phyloP scores from a whole-genome alignment of 169 alveolate species.

The Eimeria maxima region DNA sequence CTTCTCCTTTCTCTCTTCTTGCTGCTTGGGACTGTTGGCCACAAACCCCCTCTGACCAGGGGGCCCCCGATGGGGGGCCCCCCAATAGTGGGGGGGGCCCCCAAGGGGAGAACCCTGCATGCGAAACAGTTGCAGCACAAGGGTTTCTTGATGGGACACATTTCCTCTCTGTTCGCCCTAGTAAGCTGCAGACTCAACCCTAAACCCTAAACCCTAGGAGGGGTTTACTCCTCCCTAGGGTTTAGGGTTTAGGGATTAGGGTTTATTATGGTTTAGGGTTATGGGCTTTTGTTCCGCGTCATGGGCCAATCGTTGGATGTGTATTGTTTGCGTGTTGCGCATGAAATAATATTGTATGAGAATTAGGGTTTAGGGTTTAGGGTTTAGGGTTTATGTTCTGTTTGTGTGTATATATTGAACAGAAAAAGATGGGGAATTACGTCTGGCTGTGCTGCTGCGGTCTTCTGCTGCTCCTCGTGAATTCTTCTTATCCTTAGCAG shows the following conservation, averaged over 20 bases:
- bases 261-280: too few relatives aligned
- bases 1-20: not conserved
- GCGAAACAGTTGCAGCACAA: not conserved
- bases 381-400: not conserved
- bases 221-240: not conserved
- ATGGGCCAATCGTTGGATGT: too few relatives aligned
- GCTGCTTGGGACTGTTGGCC: slow-evolving; percentile 11
- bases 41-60: slow-evolving; percentile 11
- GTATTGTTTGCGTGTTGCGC: too few relatives aligned
- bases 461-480: not conserved
- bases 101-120: too few relatives aligned
- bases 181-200: not conserved
- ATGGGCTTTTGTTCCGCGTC: too few relatives aligned
- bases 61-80: not conserved
- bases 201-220: not conserved
- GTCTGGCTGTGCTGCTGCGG: not conserved
- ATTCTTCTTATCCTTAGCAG: not conserved
- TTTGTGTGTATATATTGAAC: not conserved
- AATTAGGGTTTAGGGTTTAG: not conserved
- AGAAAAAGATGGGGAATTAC: not conserved
- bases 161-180: not conserved
- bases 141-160: not conserved
- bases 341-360: too few relatives aligned
- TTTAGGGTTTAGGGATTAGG: too few relatives aligned
- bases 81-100: not conserved